phyloP scores from a whole-genome alignment of 257 asterid genomes.

The Solanum pennellii region DNA sequence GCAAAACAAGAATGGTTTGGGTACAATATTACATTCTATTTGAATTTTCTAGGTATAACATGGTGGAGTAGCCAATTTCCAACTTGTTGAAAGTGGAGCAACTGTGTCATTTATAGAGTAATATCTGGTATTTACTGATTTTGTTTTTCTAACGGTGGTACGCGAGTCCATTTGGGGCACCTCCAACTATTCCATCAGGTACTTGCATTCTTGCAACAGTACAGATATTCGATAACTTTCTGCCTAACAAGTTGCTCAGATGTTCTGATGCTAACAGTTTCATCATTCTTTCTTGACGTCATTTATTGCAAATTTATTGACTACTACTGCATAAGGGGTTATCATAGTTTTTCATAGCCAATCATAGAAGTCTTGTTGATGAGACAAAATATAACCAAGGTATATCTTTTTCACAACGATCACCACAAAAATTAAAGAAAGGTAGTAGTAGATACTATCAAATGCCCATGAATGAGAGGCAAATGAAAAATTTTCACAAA shows the following conservation, averaged over 20 bases:
- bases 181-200: not conserved
- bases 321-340: constrained; percentile 20
- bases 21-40: not conserved
- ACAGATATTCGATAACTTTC: not conserved
- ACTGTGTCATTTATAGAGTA: not conserved
- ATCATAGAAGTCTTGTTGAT: not conserved
- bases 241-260: not conserved
- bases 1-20: not conserved
- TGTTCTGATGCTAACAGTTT: not conserved
- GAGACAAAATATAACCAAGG: not conserved
- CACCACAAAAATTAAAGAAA: not conserved
- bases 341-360: constrained; percentile 8
- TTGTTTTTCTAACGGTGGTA: not conserved
- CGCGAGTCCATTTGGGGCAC: not conserved
- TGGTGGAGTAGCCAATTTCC: not conserved
- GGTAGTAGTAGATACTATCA: not conserved
- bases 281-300: not conserved
- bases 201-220: not conserved
- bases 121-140: not conserved
- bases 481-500: not conserved
- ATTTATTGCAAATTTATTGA: not conserved
- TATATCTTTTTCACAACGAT: not conserved
- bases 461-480: not conserved
- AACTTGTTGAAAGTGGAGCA: not conserved
- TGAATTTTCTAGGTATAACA: not conserved